Evolutionary conservation across 768 basidiomycete species (phyloP).

Genomic region (Termitomyces titanicus): DNA sequence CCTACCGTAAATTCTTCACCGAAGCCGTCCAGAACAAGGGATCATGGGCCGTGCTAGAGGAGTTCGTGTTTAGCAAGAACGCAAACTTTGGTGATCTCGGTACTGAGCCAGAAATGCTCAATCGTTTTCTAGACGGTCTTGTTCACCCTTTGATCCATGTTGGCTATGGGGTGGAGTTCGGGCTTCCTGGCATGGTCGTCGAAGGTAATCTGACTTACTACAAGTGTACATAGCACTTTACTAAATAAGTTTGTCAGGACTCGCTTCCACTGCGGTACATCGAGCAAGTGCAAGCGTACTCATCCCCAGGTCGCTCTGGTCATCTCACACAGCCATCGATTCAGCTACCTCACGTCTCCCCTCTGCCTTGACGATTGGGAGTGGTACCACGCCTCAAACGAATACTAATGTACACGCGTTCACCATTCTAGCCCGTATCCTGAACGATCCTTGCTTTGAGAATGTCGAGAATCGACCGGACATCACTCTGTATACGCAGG

Average conservation of each 20-base stretch:
- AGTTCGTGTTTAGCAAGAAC: constrained; percentile 53
- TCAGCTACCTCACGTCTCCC: neutral
- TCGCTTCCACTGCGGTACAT: constrained; percentile 54
- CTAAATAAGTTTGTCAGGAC: constrained; percentile 1
- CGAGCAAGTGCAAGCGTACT: constrained; percentile 28
- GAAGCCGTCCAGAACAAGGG: constrained; percentile 38
- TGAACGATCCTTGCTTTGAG: constrained; percentile 41
- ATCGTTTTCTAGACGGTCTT: constrained; percentile 45
- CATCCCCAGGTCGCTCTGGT: constrained; percentile 27
- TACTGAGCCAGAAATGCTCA: constrained; percentile 45
- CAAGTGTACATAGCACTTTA: neutral
- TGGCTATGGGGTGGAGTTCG: constrained; percentile 59
- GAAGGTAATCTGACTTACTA: constrained; percentile 37
- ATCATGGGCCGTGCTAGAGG: constrained; percentile 46
- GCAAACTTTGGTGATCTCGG: constrained; percentile 39
- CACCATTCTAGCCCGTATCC: constrained; percentile 50
- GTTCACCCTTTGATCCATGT: constrained; percentile 62
- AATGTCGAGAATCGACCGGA: constrained; percentile 10
- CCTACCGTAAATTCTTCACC: constrained; percentile 56
- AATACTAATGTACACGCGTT: constrained; percentile 37
- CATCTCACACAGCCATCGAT: neutral
- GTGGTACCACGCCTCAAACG: neutral
- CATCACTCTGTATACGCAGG: constrained; percentile 27
- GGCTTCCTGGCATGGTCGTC: constrained; percentile 44
- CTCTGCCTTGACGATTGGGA: neutral